A percentile compares a stretch with the other conserved stretches of the same genome.
Evolutionary conservation across 2,329 filamentous ascomycete genomes (phyloP).

Genomic region (Lecanoromycetidae sp.): DNA sequence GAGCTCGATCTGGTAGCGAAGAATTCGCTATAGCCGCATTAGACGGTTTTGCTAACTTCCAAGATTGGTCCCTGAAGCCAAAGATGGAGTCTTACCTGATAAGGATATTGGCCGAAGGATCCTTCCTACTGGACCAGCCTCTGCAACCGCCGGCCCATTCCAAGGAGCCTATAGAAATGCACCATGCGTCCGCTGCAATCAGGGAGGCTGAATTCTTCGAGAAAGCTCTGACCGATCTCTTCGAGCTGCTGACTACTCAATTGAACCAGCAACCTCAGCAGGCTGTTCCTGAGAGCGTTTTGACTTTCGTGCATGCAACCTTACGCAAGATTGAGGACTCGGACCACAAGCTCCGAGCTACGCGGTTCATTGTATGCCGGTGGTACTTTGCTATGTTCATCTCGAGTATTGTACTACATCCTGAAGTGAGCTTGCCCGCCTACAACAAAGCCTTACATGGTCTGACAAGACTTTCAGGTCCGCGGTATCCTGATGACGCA

Average conservation of each 20-base stretch:
- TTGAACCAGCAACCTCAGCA: conserved; percentile 57
- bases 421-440: conserved; percentile 50
- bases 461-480: too few species aligned
- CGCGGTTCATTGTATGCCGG: conserved; percentile 73
- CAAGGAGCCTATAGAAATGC: conserved; percentile 58
- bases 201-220: conserved; percentile 83
- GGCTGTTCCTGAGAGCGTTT: conserved; percentile 72
- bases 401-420: conserved; percentile 70
- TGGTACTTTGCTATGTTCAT: conserved; percentile 90
- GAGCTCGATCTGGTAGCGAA: conserved; percentile 63
- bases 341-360: conserved; percentile 60
- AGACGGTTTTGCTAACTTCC: conserved; percentile 75
- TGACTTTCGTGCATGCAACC: conserved; percentile 76
- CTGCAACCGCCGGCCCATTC: conserved; percentile 64
- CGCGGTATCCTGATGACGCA: conserved; percentile 57
- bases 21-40: conserved; percentile 73
- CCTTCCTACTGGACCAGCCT: conserved; percentile 76
- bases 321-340: conserved; percentile 59
- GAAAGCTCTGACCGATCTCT: conserved; percentile 64
- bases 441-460: too few species aligned
- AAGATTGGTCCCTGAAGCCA: conserved; percentile 77
- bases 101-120: conserved; percentile 85
- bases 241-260: conserved; percentile 80
- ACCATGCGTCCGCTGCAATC: conserved; percentile 60
- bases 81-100: conserved; percentile 92